These are phyloP conservation scores for Metschnikowia lunata DNA, from an alignment of 805 yeast species.

Conservation along the genomic window DNA sequence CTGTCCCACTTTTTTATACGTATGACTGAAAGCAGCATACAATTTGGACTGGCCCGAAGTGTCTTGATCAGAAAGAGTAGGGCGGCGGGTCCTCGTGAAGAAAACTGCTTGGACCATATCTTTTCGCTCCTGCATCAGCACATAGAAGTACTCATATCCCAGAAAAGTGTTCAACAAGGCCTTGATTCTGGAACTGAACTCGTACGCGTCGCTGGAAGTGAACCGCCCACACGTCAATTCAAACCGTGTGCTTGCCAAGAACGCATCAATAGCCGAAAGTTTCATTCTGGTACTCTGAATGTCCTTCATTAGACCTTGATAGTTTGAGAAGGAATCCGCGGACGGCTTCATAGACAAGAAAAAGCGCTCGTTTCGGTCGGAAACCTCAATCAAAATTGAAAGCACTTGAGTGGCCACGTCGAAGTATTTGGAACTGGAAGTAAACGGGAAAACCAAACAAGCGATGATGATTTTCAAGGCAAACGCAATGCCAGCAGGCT, in stretches of 20 bases:
- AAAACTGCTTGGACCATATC: slow-evolving; percentile 18
- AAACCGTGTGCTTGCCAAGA: slow-evolving; percentile 16
- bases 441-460: slow-evolving; percentile 25
- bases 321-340: slow-evolving; percentile 20
- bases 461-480: slow-evolving; percentile 19
- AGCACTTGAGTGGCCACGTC: slow-evolving; percentile 16
- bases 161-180: slow-evolving; percentile 20
- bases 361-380: slow-evolving; percentile 21
- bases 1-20: slow-evolving; percentile 28
- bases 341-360: slow-evolving; percentile 27
- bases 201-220: slow-evolving; percentile 24
- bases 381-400: slow-evolving; percentile 12
- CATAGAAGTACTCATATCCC: slow-evolving; percentile 26
- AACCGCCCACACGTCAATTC: slow-evolving; percentile 29
- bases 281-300: slow-evolving; percentile 18
- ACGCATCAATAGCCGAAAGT: slow-evolving; percentile 19
- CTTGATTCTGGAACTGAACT: slow-evolving; percentile 23
- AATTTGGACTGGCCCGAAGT: slow-evolving; percentile 21
- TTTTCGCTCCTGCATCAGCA: slow-evolving; percentile 25
- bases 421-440: slow-evolving; percentile 22
- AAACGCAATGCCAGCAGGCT: slow-evolving; percentile 24
- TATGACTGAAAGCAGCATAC: slow-evolving; percentile 23
- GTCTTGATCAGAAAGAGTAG: slow-evolving; percentile 1
- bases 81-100: slow-evolving; percentile 11
- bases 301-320: slow-evolving; percentile 16